Evolutionary conservation across 2,329 filamentous ascomycete genomes (phyloP).

Genomic region (Ceratocystis alfenasii): DNA sequence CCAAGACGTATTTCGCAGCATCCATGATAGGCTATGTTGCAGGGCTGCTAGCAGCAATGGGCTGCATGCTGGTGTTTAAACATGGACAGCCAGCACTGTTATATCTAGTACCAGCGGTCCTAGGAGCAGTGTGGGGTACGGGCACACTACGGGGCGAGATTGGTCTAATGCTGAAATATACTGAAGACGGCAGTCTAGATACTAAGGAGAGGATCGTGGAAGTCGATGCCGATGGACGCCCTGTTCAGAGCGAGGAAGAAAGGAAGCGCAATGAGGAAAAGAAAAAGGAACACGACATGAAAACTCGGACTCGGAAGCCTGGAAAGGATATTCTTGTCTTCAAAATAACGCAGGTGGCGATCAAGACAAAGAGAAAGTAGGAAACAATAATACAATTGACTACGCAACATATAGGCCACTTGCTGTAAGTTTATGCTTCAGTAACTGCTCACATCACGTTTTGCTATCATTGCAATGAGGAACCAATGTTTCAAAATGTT

Average conservation of each 20-base stretch:
- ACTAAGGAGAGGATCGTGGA: slow-evolving; percentile 44
- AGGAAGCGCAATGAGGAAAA: not conserved
- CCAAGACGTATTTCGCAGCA: slow-evolving; percentile 76
- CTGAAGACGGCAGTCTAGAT: slow-evolving; percentile 54
- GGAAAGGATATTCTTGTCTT: not conserved
- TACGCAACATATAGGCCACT: too few relatives aligned
- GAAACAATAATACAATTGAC: too few relatives aligned
- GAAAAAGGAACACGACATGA: not conserved
- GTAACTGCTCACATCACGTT: too few relatives aligned
- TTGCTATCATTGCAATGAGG: too few relatives aligned
- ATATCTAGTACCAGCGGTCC: slow-evolving; percentile 80
- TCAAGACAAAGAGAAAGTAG: not conserved
- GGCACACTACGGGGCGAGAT: slow-evolving; percentile 61
- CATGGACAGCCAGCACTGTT: slow-evolving; percentile 83
- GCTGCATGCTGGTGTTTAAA: slow-evolving; percentile 63
- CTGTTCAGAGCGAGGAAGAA: slow-evolving; percentile 28
- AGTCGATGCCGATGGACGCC: slow-evolving; percentile 38
- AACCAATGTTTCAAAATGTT: too few relatives aligned
- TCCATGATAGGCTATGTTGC: slow-evolving; percentile 62
- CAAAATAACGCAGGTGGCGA: not conserved
- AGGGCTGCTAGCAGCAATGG: slow-evolving; percentile 65
- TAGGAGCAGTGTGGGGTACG: slow-evolving; percentile 63
- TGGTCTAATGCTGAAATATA: slow-evolving; percentile 66
- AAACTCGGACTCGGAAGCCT: not conserved
- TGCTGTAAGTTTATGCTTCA: too few relatives aligned